Conservation (phyloP, 495 filamentous ascomycete species). For the Clohesyomyces aquaticus region DNA sequence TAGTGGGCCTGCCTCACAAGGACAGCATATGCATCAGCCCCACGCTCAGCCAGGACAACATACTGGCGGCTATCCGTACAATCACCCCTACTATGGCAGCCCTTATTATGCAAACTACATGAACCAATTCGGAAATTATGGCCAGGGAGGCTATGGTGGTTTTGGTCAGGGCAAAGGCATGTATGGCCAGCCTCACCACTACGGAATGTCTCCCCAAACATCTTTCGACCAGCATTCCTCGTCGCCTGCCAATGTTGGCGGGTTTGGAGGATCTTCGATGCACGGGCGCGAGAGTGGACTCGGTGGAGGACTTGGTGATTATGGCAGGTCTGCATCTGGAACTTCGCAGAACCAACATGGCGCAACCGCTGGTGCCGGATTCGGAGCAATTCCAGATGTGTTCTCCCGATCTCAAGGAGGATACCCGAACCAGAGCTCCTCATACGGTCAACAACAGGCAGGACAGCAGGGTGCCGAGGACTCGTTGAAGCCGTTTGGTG, state of each 20-base stretch:
- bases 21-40: conserved; percentile 67
- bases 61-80: conserved; percentile 61
- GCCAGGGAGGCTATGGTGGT: conserved; percentile 66
- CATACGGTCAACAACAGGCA: conserved; percentile 65
- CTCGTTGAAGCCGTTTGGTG: conserved; percentile 75
- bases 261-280: conserved; percentile 72
- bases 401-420: conserved; percentile 72
- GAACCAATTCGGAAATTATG: conserved; percentile 67
- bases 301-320: conserved; percentile 65
- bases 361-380: conserved; percentile 57
- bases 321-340: conserved; percentile 77
- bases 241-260: conserved; percentile 71
- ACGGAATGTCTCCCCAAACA: conserved; percentile 69
- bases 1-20: conserved; percentile 56
- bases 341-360: conserved; percentile 68
- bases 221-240: conserved; percentile 76
- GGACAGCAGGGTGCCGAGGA: conserved; percentile 66
- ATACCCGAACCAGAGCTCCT: conserved; percentile 70
- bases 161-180: conserved; percentile 63
- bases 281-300: conserved; percentile 67
- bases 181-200: conserved; percentile 81
- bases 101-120: conserved; percentile 82
- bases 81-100: conserved; percentile 78
- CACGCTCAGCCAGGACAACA: conserved; percentile 54
- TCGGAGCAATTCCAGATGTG: conserved; percentile 74